Base-by-base conservation (phyloP, 352 stramenopile genomes). In the Phytophthora macrochlamydospora region DNA sequence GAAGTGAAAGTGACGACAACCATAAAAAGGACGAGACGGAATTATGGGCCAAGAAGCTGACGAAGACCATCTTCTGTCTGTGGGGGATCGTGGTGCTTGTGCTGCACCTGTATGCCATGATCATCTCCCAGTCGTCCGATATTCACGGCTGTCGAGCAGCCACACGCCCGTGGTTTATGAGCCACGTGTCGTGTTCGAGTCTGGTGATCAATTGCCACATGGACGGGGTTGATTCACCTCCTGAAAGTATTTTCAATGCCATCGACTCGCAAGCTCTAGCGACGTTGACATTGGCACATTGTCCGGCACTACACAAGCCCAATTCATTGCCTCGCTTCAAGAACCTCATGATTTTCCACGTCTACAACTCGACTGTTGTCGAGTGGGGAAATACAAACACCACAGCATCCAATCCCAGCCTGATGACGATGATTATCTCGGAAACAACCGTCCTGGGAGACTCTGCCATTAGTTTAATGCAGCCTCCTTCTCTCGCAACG, bases 341-440 rank as follows among this genome's bases (percentile, higher is more conserved):
- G n/a, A 58, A 58, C 7, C n/a, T 65, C 7, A 30, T 56, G 12
- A 28, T 65, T 0, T 48, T 65, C 3, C 51, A 65, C 12, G 37
- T 65, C 7, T 65, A 65, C 58, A 65, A 65, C 42, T 65, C 58
- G 24, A 65, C 58, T n/a, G 50, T 59, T 2, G 33, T 65, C 1
- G 40, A 59, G 30, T 65, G 50, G 58, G 40, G 29, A 18, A 49
- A 11, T 18, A 51, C 3, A 2, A 24, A 43, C 7, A 46, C 51
- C 12, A 12, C 46, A 8, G 38, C 51, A 3, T 37, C 48, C 24
- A 38, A 65, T 28, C 38, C 37, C 12, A 13, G 18, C 31, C 7
- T 59, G 11, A 24, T 35, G 32, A 24, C 44, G 32, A 6, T 52
- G 18, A 31, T 11, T 38, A 14, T 58, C 8, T 24, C 18, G 9